Conservation (phyloP, 441 rosid species). For the Mallotus japonicus region DNA sequence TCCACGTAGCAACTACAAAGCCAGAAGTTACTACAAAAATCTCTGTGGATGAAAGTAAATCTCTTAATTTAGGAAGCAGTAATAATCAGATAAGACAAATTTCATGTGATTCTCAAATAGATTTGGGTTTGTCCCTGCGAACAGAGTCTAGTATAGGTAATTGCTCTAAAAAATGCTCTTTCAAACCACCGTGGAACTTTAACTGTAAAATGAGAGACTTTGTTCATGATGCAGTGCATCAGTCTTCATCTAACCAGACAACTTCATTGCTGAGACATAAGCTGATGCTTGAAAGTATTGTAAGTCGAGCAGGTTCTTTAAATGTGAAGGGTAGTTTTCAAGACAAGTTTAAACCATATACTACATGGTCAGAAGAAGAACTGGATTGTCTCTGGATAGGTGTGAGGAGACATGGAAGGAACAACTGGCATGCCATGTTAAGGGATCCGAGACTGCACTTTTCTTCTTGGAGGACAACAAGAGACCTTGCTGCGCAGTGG, state of each 20-base stretch:
- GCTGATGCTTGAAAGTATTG: constrained; percentile 41
- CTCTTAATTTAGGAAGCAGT: constrained; percentile 22
- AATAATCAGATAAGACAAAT: constrained; percentile 21
- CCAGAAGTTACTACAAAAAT: constrained; percentile 21
- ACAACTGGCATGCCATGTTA: constrained; percentile 82
- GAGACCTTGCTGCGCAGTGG: constrained; percentile 78
- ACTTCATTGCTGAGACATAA: constrained; percentile 34
- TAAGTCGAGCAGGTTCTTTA: constrained; percentile 29
- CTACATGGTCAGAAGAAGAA: constrained; percentile 87
- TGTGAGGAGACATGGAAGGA: constrained; percentile 89
- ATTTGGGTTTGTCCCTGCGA: constrained; percentile 33
- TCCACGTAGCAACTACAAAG: constrained; percentile 11
- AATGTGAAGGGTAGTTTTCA: constrained; percentile 29
- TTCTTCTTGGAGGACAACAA: constrained; percentile 57
- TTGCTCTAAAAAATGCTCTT: constrained; percentile 14
- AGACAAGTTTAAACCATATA: constrained; percentile 28
- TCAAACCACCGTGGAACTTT: constrained; percentile 19
- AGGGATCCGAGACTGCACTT: constrained; percentile 80
- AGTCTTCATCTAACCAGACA: constrained; percentile 28
- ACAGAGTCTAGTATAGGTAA: constrained; percentile 26
- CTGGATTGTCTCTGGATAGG: constrained; percentile 98
- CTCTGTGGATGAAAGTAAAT: constrained; percentile 25
- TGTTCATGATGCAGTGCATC: constrained; percentile 25
- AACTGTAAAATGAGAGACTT: constrained; percentile 22
- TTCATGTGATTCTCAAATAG: constrained; percentile 28